Evolutionary conservation across 352 stramenopile species (phyloP), one percentile per base, ranked within the genome.

Genomic region (Detonula confervacea): DNA sequence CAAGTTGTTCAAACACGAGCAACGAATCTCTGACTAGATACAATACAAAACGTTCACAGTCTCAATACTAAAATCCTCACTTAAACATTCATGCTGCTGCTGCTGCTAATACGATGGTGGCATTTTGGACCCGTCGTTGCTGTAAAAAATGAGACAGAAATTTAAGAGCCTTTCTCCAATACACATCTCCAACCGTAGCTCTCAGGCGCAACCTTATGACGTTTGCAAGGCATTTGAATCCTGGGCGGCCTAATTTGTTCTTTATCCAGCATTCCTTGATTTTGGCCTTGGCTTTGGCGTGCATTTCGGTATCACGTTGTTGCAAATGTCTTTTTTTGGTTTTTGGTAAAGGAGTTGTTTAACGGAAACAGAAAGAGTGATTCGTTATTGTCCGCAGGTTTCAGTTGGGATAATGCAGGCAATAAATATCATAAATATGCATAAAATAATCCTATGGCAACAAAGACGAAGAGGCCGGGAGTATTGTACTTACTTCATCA

Each of bases 231-330:
- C 60, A 87, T 80, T 84, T 62, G 54, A 89, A 94, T 18, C 69
- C 76, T 6, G 70, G 79, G 61, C 89, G 79, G 11, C 86, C 67
- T 2, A 46, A 33, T 77, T 92, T 94, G 55, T 92, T 94, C 20
- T 84, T 86, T 59, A 89, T 81, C 22, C 87, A 88, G 75, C 89
- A 94, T 56, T 92, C 87, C 49, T 86, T 87, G 55, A 94, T 92
- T 68, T 89, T 79, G 2, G 39, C 27, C 62, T 90, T 92, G 33
- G 87, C 89, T 27, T 79, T 51, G 37, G 54, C 3, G 63, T 94
- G 87, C 70, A 91, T 74, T 6, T 49, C 60, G 11, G 69, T 27
- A 79, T 94, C 85, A 30, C 90, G 85, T 72, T 84, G 68, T 85
- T 94, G 85, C 9, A 94, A 71, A 52, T 90, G 90, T 61, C 72